Conservation (phyloP, 75 land plant species). For the Selaginella tamariscina region DNA sequence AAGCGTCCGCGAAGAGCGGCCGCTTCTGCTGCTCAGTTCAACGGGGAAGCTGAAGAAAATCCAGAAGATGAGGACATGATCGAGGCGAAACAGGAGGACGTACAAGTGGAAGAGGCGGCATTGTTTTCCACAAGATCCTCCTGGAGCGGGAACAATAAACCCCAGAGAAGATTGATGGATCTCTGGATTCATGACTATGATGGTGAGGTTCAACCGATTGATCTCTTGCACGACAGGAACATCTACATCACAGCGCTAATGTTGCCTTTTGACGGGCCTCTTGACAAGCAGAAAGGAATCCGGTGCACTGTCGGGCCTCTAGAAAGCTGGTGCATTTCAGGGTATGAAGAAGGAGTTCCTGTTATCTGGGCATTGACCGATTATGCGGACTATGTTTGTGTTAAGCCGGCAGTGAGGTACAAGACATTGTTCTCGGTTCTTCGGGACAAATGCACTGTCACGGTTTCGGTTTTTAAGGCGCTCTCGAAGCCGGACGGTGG, state of each 20-base stretch:
- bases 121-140: too few relatives aligned
- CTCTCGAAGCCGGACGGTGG: slow-evolving; percentile 63
- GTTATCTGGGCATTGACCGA: slow-evolving; percentile 57
- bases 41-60: too few relatives aligned
- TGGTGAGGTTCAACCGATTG: slow-evolving; percentile 45
- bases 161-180: slow-evolving; percentile 38
- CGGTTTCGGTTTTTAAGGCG: slow-evolving; percentile 60
- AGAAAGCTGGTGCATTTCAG: slow-evolving; percentile 63
- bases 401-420: slow-evolving; percentile 56
- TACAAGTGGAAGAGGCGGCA: too few relatives aligned
- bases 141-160: background rate
- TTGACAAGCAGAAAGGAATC: slow-evolving; percentile 48
- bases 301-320: slow-evolving; percentile 78
- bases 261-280: slow-evolving; percentile 38
- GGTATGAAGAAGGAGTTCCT: slow-evolving; percentile 73
- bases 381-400: slow-evolving; percentile 60
- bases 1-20: too few relatives aligned
- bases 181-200: slow-evolving; percentile 62
- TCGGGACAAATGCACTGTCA: slow-evolving; percentile 53
- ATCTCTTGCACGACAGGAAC: slow-evolving; percentile 49
- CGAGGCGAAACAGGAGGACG: too few relatives aligned
- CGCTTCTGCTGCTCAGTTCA: too few relatives aligned
- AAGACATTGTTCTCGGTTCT: slow-evolving; percentile 48
- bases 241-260: slow-evolving; percentile 54
- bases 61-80: too few relatives aligned